Conservation (phyloP, 2,329 filamentous ascomycete species). For the Colletotrichum brevisporum region DNA sequence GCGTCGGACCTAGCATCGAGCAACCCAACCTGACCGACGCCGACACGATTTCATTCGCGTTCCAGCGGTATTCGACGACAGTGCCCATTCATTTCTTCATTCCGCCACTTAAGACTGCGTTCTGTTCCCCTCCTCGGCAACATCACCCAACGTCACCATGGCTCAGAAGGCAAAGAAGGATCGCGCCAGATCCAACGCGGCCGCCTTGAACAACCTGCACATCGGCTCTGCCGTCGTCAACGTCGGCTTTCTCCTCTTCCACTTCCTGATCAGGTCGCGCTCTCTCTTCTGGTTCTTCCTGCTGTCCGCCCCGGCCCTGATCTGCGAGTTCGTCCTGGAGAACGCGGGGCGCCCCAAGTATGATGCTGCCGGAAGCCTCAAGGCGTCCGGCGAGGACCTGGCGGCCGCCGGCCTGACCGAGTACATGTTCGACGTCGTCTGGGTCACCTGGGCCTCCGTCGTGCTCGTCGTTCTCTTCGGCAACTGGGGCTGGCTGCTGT, state of each 20-base stretch:
- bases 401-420: slow-evolving; percentile 90
- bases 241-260: slow-evolving; percentile 79
- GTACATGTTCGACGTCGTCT: slow-evolving; percentile 97
- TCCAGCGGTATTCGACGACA: background rate
- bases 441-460: slow-evolving; percentile 90
- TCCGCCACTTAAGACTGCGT: background rate
- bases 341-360: slow-evolving; percentile 84
- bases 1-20: background rate
- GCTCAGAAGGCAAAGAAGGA: slow-evolving; percentile 76
- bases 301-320: slow-evolving; percentile 80
- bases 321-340: slow-evolving; percentile 90
- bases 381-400: slow-evolving; percentile 87
- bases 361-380: slow-evolving; percentile 76
- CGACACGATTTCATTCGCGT: slow-evolving; percentile 11
- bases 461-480: slow-evolving; percentile 82
- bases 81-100: background rate
- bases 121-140: background rate
- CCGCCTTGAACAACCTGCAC: slow-evolving; percentile 85
- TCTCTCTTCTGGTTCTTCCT: slow-evolving; percentile 78
- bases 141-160: slow-evolving; percentile 54
- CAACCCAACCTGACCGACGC: background rate
- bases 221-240: slow-evolving; percentile 81
- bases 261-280: slow-evolving; percentile 76
- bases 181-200: slow-evolving; percentile 82
- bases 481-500: slow-evolving; percentile 78